Percentiles rank a stretch among this genome's conserved stretches.
Evolutionary conservation across 345 rosid genomes (phyloP).

Genomic region (Pelargonium nanum): DNA sequence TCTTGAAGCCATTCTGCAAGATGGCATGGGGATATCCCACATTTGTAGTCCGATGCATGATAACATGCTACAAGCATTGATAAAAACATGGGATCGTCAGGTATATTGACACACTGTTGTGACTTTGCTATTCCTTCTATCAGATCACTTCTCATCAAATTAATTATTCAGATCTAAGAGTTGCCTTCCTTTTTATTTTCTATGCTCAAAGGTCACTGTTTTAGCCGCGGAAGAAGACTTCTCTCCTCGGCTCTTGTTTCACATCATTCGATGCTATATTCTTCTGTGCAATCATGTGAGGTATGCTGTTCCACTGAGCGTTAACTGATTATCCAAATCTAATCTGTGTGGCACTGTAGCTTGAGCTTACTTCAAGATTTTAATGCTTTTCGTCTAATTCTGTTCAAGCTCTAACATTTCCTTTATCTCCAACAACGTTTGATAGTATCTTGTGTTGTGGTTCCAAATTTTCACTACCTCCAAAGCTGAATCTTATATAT

Average conservation of each 20-base stretch:
- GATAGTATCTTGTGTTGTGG: too few relatives aligned
- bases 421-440: too few relatives aligned
- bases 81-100: constrained; percentile 4
- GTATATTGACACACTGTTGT: not conserved
- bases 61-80: not conserved
- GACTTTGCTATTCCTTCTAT: not conserved
- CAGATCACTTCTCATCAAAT: not conserved
- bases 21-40: not conserved
- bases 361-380: constrained; percentile 1
- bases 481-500: too few relatives aligned
- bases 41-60: constrained; percentile 1
- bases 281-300: constrained; percentile 5
- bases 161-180: not conserved
- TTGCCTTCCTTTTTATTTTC: too few relatives aligned
- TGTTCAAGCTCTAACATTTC: too few relatives aligned
- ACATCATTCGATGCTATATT: constrained; percentile 11
- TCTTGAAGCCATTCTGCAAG: constrained; percentile 11
- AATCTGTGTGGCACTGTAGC: not conserved
- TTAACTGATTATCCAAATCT: not conserved
- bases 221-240: not conserved
- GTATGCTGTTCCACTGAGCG: not conserved
- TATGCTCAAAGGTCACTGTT: constrained; percentile 4
- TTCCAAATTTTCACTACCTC: too few relatives aligned
- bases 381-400: not conserved
- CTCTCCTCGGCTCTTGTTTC: constrained; percentile 11